These are phyloP conservation scores for Sugiyamaella boreocaroliniensis DNA, from an alignment of 805 yeast species.

Conservation along the genomic window DNA sequence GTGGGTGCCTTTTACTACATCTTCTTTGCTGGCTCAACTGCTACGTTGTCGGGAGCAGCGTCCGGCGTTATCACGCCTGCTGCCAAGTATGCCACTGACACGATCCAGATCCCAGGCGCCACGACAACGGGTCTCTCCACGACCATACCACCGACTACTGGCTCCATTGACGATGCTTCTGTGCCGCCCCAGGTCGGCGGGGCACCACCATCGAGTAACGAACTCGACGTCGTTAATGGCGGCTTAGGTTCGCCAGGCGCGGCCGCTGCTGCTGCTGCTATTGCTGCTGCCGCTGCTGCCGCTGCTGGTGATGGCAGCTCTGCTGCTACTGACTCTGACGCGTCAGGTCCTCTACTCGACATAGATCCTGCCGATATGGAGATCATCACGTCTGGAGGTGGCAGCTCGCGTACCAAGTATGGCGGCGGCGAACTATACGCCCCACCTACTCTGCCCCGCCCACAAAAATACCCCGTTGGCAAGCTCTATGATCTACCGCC, in stretches of 20 bases:
- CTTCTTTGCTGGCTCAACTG: neutral
- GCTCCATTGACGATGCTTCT: too few species aligned
- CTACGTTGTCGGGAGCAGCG: neutral
- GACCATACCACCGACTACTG: too few species aligned
- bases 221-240: neutral
- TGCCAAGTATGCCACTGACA: neutral
- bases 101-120: neutral
- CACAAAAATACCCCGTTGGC: constrained; percentile 14
- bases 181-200: too few species aligned
- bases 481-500: constrained; percentile 10
- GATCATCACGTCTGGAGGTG: constrained; percentile 13
- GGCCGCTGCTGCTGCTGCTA: neutral
- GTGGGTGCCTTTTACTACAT: neutral
- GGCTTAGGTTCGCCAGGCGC: neutral
- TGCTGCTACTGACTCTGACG: neutral
- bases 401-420: constrained; percentile 7
- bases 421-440: constrained; percentile 1
- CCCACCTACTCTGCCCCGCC: constrained; percentile 11
- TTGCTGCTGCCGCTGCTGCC: neutral
- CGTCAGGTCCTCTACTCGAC: neutral
- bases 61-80: neutral
- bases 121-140: neutral
- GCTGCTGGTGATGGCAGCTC: neutral
- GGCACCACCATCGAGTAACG: too few species aligned
- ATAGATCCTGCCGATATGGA: constrained; percentile 3